Conservation (phyloP, 768 basidiomycete genomes). For the Chalciporus piperatus region DNA sequence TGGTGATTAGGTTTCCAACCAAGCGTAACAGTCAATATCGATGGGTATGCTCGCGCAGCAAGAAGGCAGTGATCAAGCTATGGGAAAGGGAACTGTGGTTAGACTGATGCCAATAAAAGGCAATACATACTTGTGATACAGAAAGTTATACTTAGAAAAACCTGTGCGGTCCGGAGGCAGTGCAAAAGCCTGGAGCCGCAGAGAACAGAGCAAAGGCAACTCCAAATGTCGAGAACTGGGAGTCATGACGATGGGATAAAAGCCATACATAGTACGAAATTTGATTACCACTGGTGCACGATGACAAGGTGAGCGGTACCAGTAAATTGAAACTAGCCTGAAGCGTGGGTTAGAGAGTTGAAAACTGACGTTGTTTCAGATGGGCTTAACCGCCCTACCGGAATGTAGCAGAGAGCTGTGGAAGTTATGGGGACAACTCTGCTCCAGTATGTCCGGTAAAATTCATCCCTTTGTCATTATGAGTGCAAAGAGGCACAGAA, state of each 20-base stretch:
- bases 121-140: background rate
- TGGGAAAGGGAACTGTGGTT: background rate
- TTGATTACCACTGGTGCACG: background rate
- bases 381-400: too few relatives aligned
- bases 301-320: background rate
- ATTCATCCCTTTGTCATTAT: too few relatives aligned
- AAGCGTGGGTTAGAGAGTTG: too few relatives aligned
- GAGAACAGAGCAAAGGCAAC: too few relatives aligned
- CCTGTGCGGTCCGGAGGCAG: background rate
- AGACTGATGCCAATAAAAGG: too few relatives aligned
- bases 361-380: too few relatives aligned
- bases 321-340: background rate
- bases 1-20: slow-evolving; percentile 12
- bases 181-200: too few relatives aligned
- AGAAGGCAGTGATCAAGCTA: slow-evolving; percentile 1
- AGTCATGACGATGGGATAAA: background rate
- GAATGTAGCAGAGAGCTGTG: too few relatives aligned
- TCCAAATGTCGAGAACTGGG: too few relatives aligned
- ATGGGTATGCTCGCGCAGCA: background rate
- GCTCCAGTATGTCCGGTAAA: too few relatives aligned
- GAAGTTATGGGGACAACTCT: too few relatives aligned
- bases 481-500: background rate
- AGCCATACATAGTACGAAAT: background rate
- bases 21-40: background rate
- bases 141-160: background rate